These are phyloP conservation scores for Carex littledalei DNA, from an alignment of 176 grass and related monocot species.

Conservation along the genomic window DNA sequence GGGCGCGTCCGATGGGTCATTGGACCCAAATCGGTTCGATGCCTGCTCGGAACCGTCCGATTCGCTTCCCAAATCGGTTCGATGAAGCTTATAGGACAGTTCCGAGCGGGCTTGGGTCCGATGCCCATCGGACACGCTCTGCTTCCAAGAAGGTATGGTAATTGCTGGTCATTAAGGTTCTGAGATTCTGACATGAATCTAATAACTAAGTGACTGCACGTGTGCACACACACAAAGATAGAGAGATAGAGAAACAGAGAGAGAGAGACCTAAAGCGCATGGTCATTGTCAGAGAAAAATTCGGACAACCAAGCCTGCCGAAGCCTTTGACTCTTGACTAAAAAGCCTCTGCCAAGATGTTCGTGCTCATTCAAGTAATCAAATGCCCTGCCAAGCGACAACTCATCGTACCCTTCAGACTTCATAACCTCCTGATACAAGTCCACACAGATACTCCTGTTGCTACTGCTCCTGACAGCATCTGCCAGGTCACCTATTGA, in stretches of 20 bases:
- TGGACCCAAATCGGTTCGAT: no score
- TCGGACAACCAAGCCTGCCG: background rate
- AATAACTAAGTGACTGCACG: background rate
- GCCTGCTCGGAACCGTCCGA: no score
- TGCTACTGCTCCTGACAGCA: constrained; percentile 10
- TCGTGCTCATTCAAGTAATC: constrained; percentile 6
- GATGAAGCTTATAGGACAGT: no score
- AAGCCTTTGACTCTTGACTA: constrained; percentile 6
- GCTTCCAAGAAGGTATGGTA: background rate
- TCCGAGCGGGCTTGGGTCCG: no score
- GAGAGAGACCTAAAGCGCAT: background rate
- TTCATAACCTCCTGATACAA: constrained; percentile 9
- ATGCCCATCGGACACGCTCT: no score
- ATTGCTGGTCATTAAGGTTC: background rate
- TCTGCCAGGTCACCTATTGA: constrained; percentile 12
- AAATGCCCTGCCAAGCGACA: background rate
- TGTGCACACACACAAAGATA: background rate
- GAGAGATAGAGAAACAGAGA: background rate
- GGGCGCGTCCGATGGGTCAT: no score
- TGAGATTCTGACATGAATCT: background rate
- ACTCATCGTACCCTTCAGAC: constrained; percentile 7
- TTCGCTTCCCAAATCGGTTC: no score
- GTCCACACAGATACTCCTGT: background rate
- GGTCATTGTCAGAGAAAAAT: constrained; percentile 2
- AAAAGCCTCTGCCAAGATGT: constrained; percentile 14